Evolutionary conservation across 495 filamentous ascomycete genomes (phyloP).

Genomic region (Lasiosphaeris hirsuta): DNA sequence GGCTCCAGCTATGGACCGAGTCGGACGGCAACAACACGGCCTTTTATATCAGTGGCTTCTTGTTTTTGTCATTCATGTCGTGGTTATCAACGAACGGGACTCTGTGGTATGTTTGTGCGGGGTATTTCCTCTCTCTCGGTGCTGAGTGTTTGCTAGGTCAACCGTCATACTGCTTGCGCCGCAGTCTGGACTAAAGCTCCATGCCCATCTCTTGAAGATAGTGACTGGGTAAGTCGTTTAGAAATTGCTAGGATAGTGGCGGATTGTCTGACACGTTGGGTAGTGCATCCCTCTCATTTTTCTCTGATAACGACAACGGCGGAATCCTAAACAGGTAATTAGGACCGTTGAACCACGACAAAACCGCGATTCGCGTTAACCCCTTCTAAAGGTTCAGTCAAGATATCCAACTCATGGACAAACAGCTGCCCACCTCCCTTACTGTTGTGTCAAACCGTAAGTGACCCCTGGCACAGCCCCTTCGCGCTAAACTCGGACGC

Average conservation of each 20-base stretch:
- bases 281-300: constrained; percentile 29
- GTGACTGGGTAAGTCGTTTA: constrained; percentile 15
- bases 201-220: constrained; percentile 18
- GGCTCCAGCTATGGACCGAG: constrained; percentile 41
- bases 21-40: constrained; percentile 3
- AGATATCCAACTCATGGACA: constrained; percentile 60
- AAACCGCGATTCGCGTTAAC: background rate
- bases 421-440: constrained; percentile 39
- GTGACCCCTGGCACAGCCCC: background rate
- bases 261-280: background rate
- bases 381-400: constrained; percentile 50
- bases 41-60: constrained; percentile 31
- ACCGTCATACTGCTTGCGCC: constrained; percentile 13
- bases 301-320: constrained; percentile 22
- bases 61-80: constrained; percentile 26
- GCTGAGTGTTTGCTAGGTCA: constrained; percentile 11
- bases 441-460: constrained; percentile 14
- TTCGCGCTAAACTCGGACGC: background rate
- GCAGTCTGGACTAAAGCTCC: constrained; percentile 16
- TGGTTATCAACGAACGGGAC: constrained; percentile 29
- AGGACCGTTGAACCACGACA: constrained; percentile 10
- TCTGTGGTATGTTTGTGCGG: constrained; percentile 19
- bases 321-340: constrained; percentile 26
- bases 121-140: no score
- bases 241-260: background rate